Base-by-base conservation (phyloP, 2,329 filamentous ascomycete genomes). In the Pseudogymnoascus sp. region DNA sequence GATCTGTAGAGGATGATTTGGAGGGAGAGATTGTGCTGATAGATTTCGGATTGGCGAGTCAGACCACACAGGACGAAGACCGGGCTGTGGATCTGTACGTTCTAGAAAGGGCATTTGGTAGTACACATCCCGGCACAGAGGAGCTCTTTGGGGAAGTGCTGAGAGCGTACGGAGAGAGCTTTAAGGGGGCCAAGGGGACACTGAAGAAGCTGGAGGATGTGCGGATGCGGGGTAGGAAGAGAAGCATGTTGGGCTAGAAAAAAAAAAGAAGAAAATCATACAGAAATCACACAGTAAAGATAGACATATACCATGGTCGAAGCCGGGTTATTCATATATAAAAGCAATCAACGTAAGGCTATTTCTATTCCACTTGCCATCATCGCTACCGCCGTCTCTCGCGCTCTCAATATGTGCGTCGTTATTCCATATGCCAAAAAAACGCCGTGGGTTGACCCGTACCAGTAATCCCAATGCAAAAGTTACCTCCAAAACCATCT, bases 61-160 rank as follows among this genome's bases (percentile, higher is more conserved):
- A 93, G 75, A 90, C 86, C 64, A 76, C 84, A 15, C 85, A 89
- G 66, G 93, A 97, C 61, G 94, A 99, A 75, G 94, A 99, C 72
- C 83, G 92, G 61, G 94, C 94, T 0, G 94, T 99, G 38, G 94
- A 99, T 77, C 75, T 99, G 60, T 99, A 99, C 74, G 94, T 99
- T 9, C 78, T 99, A 53, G 94, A 99, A 75, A 80, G 94, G 60
- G 94, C 94, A 1, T 97, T 97, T 78, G 89, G 87, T 20, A 96
- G 91, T 70, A 97, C 94, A 36, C 94, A 99, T 78, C 93, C 94
- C 0, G 83, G 86, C 58, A 90, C 91, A 0, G 90, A 96, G 71
- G 79, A 78, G 18, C 77, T 95, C 65, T 96, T 95, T 67, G 76
- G 79, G 33, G 83, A 89, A 68, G 80, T 97, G 18, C 76, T 97